These are phyloP conservation scores for Trametes maxima DNA, from an alignment of 768 basidiomycete species.

Conservation along the genomic window DNA sequence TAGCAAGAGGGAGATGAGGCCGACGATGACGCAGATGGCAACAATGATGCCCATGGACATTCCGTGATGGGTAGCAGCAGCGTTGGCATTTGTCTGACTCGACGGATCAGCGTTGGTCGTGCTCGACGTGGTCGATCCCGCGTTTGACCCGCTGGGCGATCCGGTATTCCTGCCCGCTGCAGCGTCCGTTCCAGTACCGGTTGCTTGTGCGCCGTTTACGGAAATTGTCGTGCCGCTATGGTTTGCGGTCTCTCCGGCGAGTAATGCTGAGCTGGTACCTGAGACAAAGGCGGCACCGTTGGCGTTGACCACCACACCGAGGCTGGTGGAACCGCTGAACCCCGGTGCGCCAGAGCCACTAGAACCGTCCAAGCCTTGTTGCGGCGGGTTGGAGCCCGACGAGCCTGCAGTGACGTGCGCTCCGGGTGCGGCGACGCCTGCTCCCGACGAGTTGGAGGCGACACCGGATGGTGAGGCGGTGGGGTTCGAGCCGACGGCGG, in stretches of 20 bases:
- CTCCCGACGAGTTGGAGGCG: not conserved
- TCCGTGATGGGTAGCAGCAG: constrained; percentile 29
- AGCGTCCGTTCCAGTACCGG: not conserved
- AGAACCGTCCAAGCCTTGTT: not conserved
- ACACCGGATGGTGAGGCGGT: not conserved
- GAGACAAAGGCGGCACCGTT: constrained; percentile 18
- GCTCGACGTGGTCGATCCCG: not conserved
- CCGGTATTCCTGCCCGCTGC: not conserved
- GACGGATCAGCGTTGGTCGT: constrained; percentile 8
- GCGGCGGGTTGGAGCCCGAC: not conserved
- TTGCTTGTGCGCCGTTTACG: not conserved
- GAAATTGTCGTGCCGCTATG: constrained; percentile 1
- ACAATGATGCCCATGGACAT: constrained; percentile 51
- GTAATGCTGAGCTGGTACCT: constrained; percentile 5
- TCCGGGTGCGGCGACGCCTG: not conserved
- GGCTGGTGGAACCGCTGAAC: not conserved
- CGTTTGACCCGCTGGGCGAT: not conserved
- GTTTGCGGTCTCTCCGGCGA: constrained; percentile 4
- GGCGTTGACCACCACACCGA: constrained; percentile 4
- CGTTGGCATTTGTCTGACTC: not conserved
- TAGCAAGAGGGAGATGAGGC: constrained; percentile 37
- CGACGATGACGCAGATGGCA: constrained; percentile 42
- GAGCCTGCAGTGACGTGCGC: not conserved
- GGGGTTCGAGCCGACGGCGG: not conserved
- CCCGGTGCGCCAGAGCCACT: constrained; percentile 1